Evolutionary conservation across 352 stramenopile genomes (phyloP).

Genomic region (Pythium rhizo-oryzae): DNA sequence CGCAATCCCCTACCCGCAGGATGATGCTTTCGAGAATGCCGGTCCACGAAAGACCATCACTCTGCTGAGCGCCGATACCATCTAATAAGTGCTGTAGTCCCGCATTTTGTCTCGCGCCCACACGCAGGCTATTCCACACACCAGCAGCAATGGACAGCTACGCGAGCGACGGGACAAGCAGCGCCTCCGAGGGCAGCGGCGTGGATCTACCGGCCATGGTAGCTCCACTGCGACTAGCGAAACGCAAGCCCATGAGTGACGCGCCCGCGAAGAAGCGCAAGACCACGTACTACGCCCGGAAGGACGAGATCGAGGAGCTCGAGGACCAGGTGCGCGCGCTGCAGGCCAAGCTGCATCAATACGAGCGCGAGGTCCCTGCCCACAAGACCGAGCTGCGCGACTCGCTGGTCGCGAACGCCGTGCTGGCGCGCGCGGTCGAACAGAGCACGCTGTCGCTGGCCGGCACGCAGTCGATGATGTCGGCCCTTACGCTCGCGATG

Average conservation of each 20-base stretch:
- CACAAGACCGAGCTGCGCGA: background rate
- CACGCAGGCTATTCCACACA: no score
- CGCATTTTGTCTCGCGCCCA: no score
- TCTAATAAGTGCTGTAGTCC: no score
- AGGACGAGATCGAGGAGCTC: slow-evolving; percentile 23
- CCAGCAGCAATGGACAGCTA: background rate
- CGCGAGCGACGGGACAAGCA: background rate
- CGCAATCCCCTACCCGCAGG: background rate
- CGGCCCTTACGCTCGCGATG: background rate
- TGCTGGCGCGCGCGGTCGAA: background rate
- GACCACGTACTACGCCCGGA: slow-evolving; percentile 23
- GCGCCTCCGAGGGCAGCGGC: slow-evolving; percentile 6
- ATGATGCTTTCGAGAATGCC: background rate
- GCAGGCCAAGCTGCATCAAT: background rate
- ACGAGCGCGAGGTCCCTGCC: background rate
- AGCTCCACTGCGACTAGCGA: slow-evolving; percentile 2
- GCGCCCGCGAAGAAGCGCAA: slow-evolving; percentile 17
- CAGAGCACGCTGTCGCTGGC: slow-evolving; percentile 11
- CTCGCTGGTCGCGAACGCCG: background rate
- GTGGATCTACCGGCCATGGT: background rate
- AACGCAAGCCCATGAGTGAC: slow-evolving; percentile 1
- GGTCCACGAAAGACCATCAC: background rate
- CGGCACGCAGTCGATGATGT: slow-evolving; percentile 18
- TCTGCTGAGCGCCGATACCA: background rate
- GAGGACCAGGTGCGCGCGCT: slow-evolving; percentile 10